Evolutionary conservation across 495 filamentous ascomycete genomes (phyloP), one percentile per base, ranked within the genome.

Genomic region (Annulohypoxylon bovei): DNA sequence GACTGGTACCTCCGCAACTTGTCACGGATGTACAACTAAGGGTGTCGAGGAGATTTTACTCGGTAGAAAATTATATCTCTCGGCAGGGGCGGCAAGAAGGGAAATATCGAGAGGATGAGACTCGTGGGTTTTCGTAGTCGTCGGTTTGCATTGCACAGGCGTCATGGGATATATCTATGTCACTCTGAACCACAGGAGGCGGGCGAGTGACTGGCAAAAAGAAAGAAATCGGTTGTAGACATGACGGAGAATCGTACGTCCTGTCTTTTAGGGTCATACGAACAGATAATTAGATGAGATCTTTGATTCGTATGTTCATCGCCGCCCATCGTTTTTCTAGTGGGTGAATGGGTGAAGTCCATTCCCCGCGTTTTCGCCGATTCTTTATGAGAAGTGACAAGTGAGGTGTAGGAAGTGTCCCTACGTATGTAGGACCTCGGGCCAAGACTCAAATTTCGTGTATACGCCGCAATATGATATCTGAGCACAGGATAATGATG

Each of bases 1-100:
- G 95, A 99, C 83, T 99, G 95, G 95, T 99, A 99, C 81, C 88
- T 99, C 75, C 89, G 96, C 74, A 99, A 99, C 83, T 86, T 99
- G 74, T 90, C 93, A 47, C 90, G 95, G 73, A 96, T 94, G 52
- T 99, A 99, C 83, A 80, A 81, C 71, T 80, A 71, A 70, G 62
- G 32, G 32, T 28, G 16, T 39, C 37, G 8, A 49, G 33, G 62
- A 47, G 32, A 20, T 53, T 12, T 32, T 11, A 20, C 20, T 25
- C n/a, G 35, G 25, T 30, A 3, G 44, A 25, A 52, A 20, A 35
- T 25, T 27, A 39, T n/a, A 28, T 49, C 27, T 61, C 65, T 57
- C 33, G 50, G 40, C 39, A 57, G 33, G 18, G 49, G 20, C 39
- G 32, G 65, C 28, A 40, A 62, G 40, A 49, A 60, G 39, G 46